Evolutionary conservation across 1,139 yeast genomes (phyloP).

Genomic region (Saccharomyces hybrid): DNA sequence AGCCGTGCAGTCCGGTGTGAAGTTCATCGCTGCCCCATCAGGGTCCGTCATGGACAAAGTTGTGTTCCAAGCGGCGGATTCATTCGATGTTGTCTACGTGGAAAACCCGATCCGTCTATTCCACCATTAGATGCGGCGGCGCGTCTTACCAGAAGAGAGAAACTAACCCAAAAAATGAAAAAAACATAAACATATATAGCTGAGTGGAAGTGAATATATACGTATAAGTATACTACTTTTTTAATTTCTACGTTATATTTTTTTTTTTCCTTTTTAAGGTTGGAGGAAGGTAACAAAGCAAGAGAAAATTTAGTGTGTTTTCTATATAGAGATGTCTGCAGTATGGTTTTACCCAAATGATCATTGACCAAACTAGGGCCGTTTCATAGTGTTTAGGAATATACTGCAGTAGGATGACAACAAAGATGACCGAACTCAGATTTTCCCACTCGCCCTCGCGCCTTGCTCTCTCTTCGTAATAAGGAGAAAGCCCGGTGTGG

Average conservation of each 20-base stretch:
- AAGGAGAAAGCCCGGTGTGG: conserved; percentile 12
- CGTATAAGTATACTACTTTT: not conserved
- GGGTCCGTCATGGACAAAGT: conserved; percentile 98
- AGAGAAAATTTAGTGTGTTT: not conserved
- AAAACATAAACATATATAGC: not conserved
- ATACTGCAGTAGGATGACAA: conserved; percentile 50
- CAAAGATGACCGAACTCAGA: conserved; percentile 50
- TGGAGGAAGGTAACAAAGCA: not conserved
- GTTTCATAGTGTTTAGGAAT: conserved; percentile 83
- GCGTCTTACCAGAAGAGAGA: too few relatives aligned
- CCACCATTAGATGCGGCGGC: conserved; percentile 52
- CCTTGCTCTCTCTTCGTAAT: not conserved
- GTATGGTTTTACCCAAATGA: conserved; percentile 92
- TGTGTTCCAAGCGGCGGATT: conserved; percentile 91
- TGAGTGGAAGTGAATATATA: not conserved
- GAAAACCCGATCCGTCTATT: conserved; percentile 95
- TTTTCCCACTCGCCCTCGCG: conserved; percentile 4
- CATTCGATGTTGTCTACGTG: conserved; percentile 77
- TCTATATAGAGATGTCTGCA: conserved; percentile 47
- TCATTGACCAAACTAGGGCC: conserved; percentile 61
- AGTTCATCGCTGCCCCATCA: conserved; percentile 90
- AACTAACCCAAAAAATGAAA: not conserved
- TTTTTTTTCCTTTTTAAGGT: not conserved
- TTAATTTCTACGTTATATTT: not conserved
- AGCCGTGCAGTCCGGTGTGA: conserved; percentile 94